Percentiles rank a stretch among this genome's conserved stretches.
These are phyloP conservation scores for Scheffersomyces parashehatae DNA, from an alignment of 1,139 yeast genomes.

Conservation along the genomic window DNA sequence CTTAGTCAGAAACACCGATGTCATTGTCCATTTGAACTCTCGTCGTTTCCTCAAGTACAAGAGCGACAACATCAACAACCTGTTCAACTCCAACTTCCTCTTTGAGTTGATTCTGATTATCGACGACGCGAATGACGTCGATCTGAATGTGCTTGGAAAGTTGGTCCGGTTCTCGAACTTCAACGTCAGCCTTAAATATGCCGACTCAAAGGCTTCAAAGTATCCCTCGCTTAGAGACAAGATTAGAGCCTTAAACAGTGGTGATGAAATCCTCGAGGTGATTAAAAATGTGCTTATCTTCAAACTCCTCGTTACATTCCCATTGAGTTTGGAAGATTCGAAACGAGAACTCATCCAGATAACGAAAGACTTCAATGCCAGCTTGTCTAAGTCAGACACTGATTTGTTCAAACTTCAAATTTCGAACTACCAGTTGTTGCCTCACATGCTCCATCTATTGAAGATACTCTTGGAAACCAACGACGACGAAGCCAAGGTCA, in stretches of 20 bases:
- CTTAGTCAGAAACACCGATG: conserved; percentile 21
- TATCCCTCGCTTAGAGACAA: conserved; percentile 4
- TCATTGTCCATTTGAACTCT: conserved; percentile 14
- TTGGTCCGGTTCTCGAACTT: conserved; percentile 15
- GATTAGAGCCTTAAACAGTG: conserved; percentile 1
- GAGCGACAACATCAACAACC: conserved; percentile 7
- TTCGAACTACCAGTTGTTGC: conserved; percentile 36
- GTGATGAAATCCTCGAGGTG: conserved; percentile 16
- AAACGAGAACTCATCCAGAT: conserved; percentile 25
- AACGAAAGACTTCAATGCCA: conserved; percentile 20
- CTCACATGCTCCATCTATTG: conserved; percentile 36
- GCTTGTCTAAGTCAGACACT: conserved; percentile 21
- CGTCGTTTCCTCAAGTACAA: conserved; percentile 7
- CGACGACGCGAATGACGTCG: conserved; percentile 15
- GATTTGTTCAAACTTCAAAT: conserved; percentile 32
- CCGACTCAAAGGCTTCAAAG: neutral
- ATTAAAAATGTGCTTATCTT: conserved; percentile 29
- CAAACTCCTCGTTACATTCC: conserved; percentile 31
- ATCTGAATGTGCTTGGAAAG: conserved; percentile 7
- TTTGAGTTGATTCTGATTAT: conserved; percentile 14
- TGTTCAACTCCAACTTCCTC: conserved; percentile 11
- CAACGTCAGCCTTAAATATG: conserved; percentile 9
- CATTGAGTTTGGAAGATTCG: conserved; percentile 19
- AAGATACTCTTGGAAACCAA: conserved; percentile 27
- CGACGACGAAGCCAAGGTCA: conserved; percentile 7